Evolutionary conservation across 164 flowering plant species (phyloP), one percentile per base, ranked within the genome.

Genomic region (Vitis vinifera): DNA sequence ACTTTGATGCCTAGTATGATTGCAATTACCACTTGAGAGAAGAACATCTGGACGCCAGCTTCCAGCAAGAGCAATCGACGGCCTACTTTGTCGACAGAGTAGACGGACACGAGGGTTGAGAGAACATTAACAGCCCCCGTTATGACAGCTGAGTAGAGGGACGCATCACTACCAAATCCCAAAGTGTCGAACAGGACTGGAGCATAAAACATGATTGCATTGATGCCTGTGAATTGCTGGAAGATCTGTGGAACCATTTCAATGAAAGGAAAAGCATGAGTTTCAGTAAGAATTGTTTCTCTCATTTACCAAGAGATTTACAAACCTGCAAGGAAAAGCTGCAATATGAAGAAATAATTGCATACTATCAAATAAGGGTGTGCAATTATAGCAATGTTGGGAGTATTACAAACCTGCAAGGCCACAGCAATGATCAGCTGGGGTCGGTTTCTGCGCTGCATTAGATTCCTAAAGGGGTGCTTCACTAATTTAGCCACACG

Each of bases 171-270:
- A 27, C 81, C 79, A 59, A 92, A 94, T 19, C 98, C 98, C 3
- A 94, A 65, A 1, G 98, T 92, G 76, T 76, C 57, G 66, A 94
- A 92, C 15, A 94, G 78, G 29, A 94, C 98, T 1, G 98, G 96
- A 0, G 96, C 94, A 15, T 94, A 94, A 78, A 91, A 94, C 98
- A 94, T 94, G 56, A 94, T 92, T n/a, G 97, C 95, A 51, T 94
- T 94, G 76, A 94, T 94, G 59, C 98, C 98, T 0, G 98, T 92
- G 71, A 84, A 84, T 73, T 92, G 98, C 70, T 94, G 98, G 87
- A 94, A 94, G 59, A 94, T 76, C 95, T 93, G 93, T 65, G 27
- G 27, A 23, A 23, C 27, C 27, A 23, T 23, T 66, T 10, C 10
- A 59, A 62, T 23, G 4, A 59, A 6, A 14, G 11, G 59, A 56